Conservation (phyloP, 495 filamentous ascomycete genomes). For the Pyronema domesticum region DNA sequence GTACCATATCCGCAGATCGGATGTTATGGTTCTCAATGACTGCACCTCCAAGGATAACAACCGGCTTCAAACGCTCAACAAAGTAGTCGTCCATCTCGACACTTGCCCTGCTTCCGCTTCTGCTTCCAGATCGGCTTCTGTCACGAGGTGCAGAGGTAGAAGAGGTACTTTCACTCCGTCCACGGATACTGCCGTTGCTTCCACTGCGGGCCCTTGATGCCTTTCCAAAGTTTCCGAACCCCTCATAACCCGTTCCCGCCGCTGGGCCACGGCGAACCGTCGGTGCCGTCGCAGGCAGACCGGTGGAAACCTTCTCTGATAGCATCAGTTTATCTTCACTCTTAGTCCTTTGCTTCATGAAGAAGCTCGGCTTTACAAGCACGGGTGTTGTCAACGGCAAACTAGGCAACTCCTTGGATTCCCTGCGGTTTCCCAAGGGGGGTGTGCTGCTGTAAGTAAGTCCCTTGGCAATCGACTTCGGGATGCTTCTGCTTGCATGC, state of each 20-base stretch:
- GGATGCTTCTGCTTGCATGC: conserved; percentile 10
- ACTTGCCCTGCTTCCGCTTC: conserved; percentile 36
- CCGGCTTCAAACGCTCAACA: conserved; percentile 62
- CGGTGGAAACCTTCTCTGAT: conserved; percentile 31
- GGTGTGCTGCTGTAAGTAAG: conserved; percentile 14
- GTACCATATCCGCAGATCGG: conserved; percentile 33
- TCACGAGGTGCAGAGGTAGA: conserved; percentile 38
- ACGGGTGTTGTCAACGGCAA: conserved; percentile 16
- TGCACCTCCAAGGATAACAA: conserved; percentile 65
- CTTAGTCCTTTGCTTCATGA: conserved; percentile 11
- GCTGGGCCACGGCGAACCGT: conserved; percentile 55
- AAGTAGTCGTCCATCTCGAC: conserved; percentile 46
- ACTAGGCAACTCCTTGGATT: conserved; percentile 5
- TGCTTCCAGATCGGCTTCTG: conserved; percentile 30
- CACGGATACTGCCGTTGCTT: conserved; percentile 32
- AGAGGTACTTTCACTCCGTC: conserved; percentile 38
- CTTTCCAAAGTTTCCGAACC: conserved; percentile 60
- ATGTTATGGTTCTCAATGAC: conserved; percentile 39
- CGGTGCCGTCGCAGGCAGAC: too few species aligned
- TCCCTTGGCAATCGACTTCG: conserved; percentile 11
- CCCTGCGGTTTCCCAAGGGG: neutral
- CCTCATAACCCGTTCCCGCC: conserved; percentile 91
- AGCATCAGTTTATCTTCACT: conserved; percentile 29
- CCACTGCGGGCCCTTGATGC: conserved; percentile 31
- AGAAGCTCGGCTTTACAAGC: conserved; percentile 14